Conservation (phyloP, 1,139 yeast species). For the Geotrichum candidum region DNA sequence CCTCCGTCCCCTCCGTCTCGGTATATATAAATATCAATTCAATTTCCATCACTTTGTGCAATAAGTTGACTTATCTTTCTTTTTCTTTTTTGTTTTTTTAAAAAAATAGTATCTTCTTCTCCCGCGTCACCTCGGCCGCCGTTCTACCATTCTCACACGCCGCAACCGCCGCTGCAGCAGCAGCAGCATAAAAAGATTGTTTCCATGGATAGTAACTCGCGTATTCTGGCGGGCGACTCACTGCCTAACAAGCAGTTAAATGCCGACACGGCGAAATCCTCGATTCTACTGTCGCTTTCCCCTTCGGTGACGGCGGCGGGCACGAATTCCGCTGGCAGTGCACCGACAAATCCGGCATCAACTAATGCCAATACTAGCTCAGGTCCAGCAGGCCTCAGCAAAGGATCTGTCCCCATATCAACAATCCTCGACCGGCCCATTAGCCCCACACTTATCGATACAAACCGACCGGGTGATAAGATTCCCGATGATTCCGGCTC, state of each 20-base stretch:
- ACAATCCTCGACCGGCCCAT: slow-evolving; percentile 3
- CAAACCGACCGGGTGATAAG: slow-evolving; percentile 7
- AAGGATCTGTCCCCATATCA: slow-evolving; percentile 8
- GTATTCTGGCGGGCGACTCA: slow-evolving; percentile 13
- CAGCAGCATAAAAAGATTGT: neutral
- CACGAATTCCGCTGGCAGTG: neutral
- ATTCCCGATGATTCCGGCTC: slow-evolving; percentile 4
- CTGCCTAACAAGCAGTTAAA: slow-evolving; percentile 10
- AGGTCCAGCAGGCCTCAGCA: neutral
- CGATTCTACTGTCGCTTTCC: neutral
- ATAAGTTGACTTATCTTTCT: neutral
- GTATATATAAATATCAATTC: neutral
- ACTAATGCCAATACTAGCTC: neutral
- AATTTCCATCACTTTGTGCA: neutral
- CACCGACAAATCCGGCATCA: neutral
- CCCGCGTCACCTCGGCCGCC: neutral
- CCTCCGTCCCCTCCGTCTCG: neutral
- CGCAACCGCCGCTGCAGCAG: neutral
- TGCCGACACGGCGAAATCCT: neutral
- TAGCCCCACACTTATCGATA: slow-evolving; percentile 1
- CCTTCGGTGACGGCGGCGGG: neutral
- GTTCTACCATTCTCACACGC: neutral
- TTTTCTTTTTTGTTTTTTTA: neutral
- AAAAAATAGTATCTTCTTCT: neutral
- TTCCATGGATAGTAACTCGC: slow-evolving; percentile 13